Evolutionary conservation across 2,329 filamentous ascomycete species (phyloP), one percentile per base, ranked within the genome.

Genomic region (Dendryphion nanum): DNA sequence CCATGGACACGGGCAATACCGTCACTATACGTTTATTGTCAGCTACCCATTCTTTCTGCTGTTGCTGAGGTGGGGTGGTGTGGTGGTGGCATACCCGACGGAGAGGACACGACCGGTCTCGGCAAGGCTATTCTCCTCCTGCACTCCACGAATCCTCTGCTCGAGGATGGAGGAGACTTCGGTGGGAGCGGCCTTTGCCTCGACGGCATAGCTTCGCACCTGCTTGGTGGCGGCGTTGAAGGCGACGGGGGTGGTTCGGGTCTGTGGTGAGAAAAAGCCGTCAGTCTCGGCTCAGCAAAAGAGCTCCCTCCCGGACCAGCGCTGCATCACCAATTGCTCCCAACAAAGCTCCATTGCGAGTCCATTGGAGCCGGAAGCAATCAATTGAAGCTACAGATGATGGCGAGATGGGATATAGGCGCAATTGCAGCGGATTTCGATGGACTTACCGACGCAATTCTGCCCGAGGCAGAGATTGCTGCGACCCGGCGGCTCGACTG

Each of bases 1-100:
- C 93, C 93, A 76, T 98, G 90, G 63, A 98, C 91, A 90, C 93
- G 91, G 72, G 93, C 93, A 70, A 98, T 98, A 95, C 93, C 93
- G 79, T 98, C 93, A 93, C 93, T 97, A 63, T 72, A 44, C 38
- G 41, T 40, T 48, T 43, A 40, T 48, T 48, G 59, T 70, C 50
- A 69, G 65, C 48, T 45, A 42, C 33, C 38, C 41, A 35, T 37
- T 38, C 47, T 38, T 41, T 42, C 41, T 44, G 37, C 42, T 50
- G 57, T 45, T 48, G 44, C 46, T 48, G 53, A 52, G 56, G 55
- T 51, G 45, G 3, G 31, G 31, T 16, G 20, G 16, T n/a, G n/a
- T 51, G 53, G 54, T 49, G 50, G 41, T 59, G 46, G 85, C 89
- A 71, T 94, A 97, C 91, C 91, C 91, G 74, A 98, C 89, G 68